Conservation (phyloP, 176 grass and related monocot species). For the Aegilops longissima region DNA sequence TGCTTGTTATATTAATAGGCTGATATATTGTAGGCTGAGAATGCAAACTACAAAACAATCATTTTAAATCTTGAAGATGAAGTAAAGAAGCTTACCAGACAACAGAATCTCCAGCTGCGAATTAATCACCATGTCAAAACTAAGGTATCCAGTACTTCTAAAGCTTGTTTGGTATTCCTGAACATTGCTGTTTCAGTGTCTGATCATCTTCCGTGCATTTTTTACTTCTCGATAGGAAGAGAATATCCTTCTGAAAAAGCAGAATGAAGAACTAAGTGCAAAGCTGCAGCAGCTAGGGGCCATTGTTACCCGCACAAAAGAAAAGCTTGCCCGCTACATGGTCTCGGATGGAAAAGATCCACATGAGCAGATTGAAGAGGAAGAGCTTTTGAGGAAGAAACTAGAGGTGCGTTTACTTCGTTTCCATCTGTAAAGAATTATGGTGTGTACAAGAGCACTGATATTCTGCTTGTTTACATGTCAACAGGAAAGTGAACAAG, state of each 20-base stretch:
- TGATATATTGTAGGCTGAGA: slow-evolving; percentile 64
- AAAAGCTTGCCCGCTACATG: slow-evolving; percentile 75
- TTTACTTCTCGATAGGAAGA: slow-evolving; percentile 66
- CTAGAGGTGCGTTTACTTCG: slow-evolving; percentile 51
- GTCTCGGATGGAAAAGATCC: slow-evolving; percentile 59
- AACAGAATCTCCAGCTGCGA: slow-evolving; percentile 84
- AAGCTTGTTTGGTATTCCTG: neutral
- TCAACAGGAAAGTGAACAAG: slow-evolving; percentile 74
- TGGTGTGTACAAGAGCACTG: neutral
- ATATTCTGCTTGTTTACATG: slow-evolving; percentile 13
- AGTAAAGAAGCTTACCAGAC: slow-evolving; percentile 71
- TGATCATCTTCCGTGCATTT: slow-evolving; percentile 24
- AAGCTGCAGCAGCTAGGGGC: slow-evolving; percentile 60
- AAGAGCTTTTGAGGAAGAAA: slow-evolving; percentile 61
- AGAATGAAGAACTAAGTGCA: slow-evolving; percentile 70
- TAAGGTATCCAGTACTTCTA: slow-evolving; percentile 47
- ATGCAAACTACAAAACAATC: slow-evolving; percentile 77
- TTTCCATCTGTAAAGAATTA: slow-evolving; percentile 9
- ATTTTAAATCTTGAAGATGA: slow-evolving; percentile 84
- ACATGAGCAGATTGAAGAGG: slow-evolving; percentile 61
- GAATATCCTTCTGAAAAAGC: slow-evolving; percentile 54
- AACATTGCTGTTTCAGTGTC: slow-evolving; percentile 11
- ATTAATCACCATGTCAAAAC: slow-evolving; percentile 99
- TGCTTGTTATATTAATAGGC: slow-evolving; percentile 14
- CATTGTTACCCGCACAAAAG: slow-evolving; percentile 55